Evolutionary conservation across 2,329 filamentous ascomycete species (phyloP).

Genomic region (Pestalotiopsis sp.): DNA sequence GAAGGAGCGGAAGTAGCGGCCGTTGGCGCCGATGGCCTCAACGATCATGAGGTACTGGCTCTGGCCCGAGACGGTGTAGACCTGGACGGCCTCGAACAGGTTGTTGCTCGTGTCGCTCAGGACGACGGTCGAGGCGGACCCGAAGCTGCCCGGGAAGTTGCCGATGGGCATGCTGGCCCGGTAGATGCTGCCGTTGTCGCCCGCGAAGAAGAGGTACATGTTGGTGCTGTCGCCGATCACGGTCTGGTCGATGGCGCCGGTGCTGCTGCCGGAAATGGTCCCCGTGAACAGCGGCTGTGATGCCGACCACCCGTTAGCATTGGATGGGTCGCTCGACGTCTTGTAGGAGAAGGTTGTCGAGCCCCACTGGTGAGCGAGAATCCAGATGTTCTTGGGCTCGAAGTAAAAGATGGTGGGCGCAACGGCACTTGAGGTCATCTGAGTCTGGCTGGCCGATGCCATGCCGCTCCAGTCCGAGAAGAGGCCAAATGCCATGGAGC

Average conservation of each 20-base stretch:
- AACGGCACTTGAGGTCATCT: conserved; percentile 48
- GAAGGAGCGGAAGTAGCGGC: conserved; percentile 69
- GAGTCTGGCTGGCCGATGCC: conserved; percentile 52
- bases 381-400: conserved; percentile 61
- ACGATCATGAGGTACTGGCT: conserved; percentile 69
- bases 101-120: conserved; percentile 56
- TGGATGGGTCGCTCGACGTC: conserved; percentile 60
- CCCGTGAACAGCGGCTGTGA: conserved; percentile 59
- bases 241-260: conserved; percentile 64
- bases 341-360: conserved; percentile 60
- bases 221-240: conserved; percentile 61
- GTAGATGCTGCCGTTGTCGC: conserved; percentile 70
- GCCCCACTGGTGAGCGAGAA: conserved; percentile 70
- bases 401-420: conserved; percentile 69
- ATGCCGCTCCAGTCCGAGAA: conserved; percentile 58
- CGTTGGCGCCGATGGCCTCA: conserved; percentile 58
- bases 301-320: conserved; percentile 58
- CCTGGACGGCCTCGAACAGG: conserved; percentile 68
- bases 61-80: conserved; percentile 61
- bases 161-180: conserved; percentile 63
- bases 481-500: conserved; percentile 60
- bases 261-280: conserved; percentile 50
- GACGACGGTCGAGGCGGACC: conserved; percentile 49
- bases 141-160: conserved; percentile 65
- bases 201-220: conserved; percentile 71